Evolutionary conservation across 345 rosid species (phyloP).

Genomic region (Salix koriyanagi): DNA sequence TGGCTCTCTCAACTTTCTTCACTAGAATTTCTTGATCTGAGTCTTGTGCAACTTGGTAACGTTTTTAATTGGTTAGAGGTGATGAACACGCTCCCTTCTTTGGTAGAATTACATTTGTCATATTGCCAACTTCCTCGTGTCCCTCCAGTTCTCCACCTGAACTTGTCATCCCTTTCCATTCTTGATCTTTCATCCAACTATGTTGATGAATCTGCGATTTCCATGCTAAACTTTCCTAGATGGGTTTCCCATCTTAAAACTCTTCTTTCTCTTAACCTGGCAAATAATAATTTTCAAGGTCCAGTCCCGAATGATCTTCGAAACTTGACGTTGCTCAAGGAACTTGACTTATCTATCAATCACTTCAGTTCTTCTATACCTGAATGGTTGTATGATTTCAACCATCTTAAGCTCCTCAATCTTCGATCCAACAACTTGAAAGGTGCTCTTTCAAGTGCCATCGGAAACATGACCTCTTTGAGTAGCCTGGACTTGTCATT

Average conservation of each 20-base stretch:
- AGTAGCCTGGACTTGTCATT: neutral
- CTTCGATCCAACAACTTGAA: neutral
- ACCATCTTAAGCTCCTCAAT: slow-evolving; percentile 17
- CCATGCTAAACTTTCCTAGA: too few species aligned
- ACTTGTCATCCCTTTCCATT: slow-evolving; percentile 15
- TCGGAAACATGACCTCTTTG: slow-evolving; percentile 21
- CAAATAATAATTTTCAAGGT: neutral
- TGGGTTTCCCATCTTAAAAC: slow-evolving; percentile 17
- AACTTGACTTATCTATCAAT: neutral
- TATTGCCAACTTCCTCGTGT: neutral
- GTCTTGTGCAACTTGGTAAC: neutral
- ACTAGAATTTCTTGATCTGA: slow-evolving; percentile 23
- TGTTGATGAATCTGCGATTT: neutral
- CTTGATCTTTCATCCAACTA: slow-evolving; percentile 18
- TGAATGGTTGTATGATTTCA: neutral
- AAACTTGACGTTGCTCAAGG: neutral
- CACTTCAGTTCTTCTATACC: neutral
- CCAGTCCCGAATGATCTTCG: neutral
- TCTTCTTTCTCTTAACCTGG: slow-evolving; percentile 10
- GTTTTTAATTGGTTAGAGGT: slow-evolving; percentile 7
- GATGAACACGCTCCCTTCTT: slow-evolving; percentile 15
- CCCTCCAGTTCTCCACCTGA: neutral
- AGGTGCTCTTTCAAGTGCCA: slow-evolving; percentile 16
- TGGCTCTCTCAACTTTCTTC: slow-evolving; percentile 25
- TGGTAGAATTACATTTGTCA: slow-evolving; percentile 8